Evolutionary conservation across 495 filamentous ascomycete genomes (phyloP).

Genomic region (Penicillium paxilli): DNA sequence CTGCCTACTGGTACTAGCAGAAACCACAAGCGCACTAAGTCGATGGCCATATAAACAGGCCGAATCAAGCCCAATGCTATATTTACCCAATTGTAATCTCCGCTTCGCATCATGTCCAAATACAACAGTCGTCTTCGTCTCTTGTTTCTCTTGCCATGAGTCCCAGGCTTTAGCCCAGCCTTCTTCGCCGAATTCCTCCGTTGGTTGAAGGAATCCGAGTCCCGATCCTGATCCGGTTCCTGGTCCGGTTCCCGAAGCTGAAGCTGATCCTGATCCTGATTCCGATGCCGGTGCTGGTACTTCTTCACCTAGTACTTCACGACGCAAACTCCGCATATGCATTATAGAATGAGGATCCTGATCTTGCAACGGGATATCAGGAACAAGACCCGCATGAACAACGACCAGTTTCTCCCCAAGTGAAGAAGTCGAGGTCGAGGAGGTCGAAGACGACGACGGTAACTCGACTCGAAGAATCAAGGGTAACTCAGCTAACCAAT

Average conservation of each 20-base stretch:
- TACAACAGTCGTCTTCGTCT: constrained; percentile 19
- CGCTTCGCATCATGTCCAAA: constrained; percentile 32
- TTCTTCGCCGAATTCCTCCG: constrained; percentile 19
- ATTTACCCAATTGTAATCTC: constrained; percentile 18
- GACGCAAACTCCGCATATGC: constrained; percentile 69
- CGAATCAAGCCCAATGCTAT: constrained; percentile 26
- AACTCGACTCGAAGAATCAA: constrained; percentile 64
- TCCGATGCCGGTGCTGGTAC: background rate
- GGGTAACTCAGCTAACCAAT: constrained; percentile 64
- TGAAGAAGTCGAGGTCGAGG: constrained; percentile 26
- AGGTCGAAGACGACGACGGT: too few relatives aligned
- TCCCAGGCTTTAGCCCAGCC: constrained; percentile 26
- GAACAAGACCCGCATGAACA: constrained; percentile 78
- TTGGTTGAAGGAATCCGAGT: too few relatives aligned
- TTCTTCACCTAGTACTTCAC: background rate
- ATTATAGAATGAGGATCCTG: constrained; percentile 75
- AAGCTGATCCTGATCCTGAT: too few relatives aligned
- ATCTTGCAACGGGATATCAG: constrained; percentile 58
- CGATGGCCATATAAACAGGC: constrained; percentile 26
- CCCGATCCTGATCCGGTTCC: too few relatives aligned
- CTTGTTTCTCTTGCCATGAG: constrained; percentile 17
- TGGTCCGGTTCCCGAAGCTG: too few relatives aligned
- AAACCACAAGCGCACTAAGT: constrained; percentile 24
- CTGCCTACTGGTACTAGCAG: background rate
- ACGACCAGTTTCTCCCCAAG: constrained; percentile 55